phyloP scores from a whole-genome alignment of 106 monocot genomes.

The Allium sativum region DNA sequence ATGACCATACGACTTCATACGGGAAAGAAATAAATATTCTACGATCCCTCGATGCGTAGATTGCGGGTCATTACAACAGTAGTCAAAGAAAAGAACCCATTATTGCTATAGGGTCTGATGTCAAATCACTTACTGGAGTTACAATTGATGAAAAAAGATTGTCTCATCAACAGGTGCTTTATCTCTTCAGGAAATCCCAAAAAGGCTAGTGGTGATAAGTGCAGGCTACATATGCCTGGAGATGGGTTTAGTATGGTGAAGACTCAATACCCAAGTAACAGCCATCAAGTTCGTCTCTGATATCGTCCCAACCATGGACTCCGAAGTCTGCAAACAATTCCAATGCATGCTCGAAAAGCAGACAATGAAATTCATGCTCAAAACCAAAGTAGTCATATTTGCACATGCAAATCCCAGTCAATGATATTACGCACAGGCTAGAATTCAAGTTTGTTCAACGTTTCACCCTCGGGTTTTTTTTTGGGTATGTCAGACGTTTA shows the following conservation, averaged over 20 bases:
- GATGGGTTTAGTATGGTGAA: constrained; percentile 58
- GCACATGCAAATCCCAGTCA: no score
- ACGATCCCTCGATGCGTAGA: no score
- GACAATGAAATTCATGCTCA: constrained; percentile 60
- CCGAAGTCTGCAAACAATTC: constrained; percentile 49
- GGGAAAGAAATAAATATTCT: no score
- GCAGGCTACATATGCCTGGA: constrained; percentile 59
- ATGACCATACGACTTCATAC: no score
- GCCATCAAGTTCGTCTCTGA: constrained; percentile 49
- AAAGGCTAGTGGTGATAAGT: constrained; percentile 53
- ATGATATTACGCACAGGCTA: no score
- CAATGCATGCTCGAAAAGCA: constrained; percentile 59
- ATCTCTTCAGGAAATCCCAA: constrained; percentile 32
- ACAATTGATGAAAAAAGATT: constrained; percentile 59
- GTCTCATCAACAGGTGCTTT: constrained; percentile 56
- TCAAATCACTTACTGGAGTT: constrained; percentile 48
- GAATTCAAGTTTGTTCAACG: no score
- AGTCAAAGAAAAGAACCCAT: constrained; percentile 55
- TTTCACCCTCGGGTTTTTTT: no score
- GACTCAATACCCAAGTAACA: constrained; percentile 49
- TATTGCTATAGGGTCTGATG: constrained; percentile 54
- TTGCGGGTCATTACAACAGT: no score
- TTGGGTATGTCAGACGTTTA: no score
- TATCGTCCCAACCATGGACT: constrained; percentile 51
- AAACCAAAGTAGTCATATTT: constrained; percentile 44